A percentile compares a stretch with the other conserved stretches of the same genome.
phyloP scores from a whole-genome alignment of 2,329 filamentous ascomycete species.

The Thielaviopsis euricoi region DNA sequence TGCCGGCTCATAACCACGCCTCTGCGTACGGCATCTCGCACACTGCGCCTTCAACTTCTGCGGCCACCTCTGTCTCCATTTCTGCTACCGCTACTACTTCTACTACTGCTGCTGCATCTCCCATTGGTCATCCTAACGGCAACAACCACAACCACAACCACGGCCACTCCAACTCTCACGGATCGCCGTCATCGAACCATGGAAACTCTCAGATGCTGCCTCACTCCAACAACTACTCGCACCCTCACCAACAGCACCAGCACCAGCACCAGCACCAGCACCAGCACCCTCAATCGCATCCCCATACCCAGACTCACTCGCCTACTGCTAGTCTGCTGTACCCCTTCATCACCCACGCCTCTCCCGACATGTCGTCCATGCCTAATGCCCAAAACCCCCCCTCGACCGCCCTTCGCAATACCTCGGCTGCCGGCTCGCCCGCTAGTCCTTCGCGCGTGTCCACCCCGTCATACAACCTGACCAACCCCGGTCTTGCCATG shows the following conservation, averaged over 20 bases:
- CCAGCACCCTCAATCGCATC: background rate
- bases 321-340: conserved; percentile 8
- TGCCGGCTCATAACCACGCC: no score
- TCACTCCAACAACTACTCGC: background rate
- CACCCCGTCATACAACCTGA: background rate
- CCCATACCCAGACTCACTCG: background rate
- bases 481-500: background rate
- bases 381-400: no score
- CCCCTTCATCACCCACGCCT: conserved; percentile 5
- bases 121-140: background rate
- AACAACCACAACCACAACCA: background rate
- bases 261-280: background rate
- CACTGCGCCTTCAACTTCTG: no score
- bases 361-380: conserved; percentile 2
- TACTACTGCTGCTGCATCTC: background rate
- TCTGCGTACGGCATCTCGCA: no score
- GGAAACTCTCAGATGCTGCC: background rate
- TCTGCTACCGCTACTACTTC: background rate
- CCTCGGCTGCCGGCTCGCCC: background rate
- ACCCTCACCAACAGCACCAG: background rate
- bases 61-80: background rate
- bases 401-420: background rate
- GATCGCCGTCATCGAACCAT: background rate
- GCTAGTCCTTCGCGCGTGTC: background rate
- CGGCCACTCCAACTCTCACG: background rate